phyloP scores from a whole-genome alignment of 768 basidiomycete genomes.

The Lactarius hengduanensis region DNA sequence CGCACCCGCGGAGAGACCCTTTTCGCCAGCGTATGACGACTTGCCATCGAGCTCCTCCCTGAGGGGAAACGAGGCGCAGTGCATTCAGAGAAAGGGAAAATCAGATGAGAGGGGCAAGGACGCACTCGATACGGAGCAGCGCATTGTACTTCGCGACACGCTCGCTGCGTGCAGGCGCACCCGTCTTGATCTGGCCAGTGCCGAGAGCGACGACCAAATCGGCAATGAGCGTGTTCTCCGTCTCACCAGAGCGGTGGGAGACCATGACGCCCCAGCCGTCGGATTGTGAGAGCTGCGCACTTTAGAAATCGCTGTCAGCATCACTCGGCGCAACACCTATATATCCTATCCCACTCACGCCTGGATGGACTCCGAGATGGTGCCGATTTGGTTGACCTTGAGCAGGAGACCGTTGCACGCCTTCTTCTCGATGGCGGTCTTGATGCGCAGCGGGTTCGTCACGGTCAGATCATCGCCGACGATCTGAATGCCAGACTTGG shows the following conservation, averaged over 20 bases:
- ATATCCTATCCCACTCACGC: constrained; percentile 58
- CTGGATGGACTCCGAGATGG: constrained; percentile 98
- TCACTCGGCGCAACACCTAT: neutral
- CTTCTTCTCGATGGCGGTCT: constrained; percentile 99
- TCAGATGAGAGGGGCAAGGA: constrained; percentile 14
- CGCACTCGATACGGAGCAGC: constrained; percentile 84
- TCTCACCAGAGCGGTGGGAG: constrained; percentile 98
- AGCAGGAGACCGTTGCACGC: constrained; percentile 98
- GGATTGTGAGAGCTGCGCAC: constrained; percentile 92
- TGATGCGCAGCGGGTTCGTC: constrained; percentile 95
- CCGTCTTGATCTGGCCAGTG: constrained; percentile 96
- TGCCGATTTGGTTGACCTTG: constrained; percentile 99
- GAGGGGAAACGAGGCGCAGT: neutral
- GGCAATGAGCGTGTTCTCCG: constrained; percentile 95
- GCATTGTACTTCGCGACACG: constrained; percentile 95
- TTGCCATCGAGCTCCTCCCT: constrained; percentile 79
- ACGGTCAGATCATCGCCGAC: constrained; percentile 98
- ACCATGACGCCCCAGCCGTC: constrained; percentile 99
- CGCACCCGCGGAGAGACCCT: constrained; percentile 76
- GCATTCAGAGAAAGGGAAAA: constrained; percentile 20
- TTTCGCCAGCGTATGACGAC: constrained; percentile 70
- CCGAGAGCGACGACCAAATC: constrained; percentile 93
- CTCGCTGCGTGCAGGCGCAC: constrained; percentile 93
- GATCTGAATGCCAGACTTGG: constrained; percentile 76
- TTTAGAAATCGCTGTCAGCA: constrained; percentile 34